A percentile compares a stretch with the other conserved stretches of the same genome.
These are phyloP conservation scores for Penicillium sp. DNA, from an alignment of 2,329 filamentous ascomycete species.

Conservation along the genomic window DNA sequence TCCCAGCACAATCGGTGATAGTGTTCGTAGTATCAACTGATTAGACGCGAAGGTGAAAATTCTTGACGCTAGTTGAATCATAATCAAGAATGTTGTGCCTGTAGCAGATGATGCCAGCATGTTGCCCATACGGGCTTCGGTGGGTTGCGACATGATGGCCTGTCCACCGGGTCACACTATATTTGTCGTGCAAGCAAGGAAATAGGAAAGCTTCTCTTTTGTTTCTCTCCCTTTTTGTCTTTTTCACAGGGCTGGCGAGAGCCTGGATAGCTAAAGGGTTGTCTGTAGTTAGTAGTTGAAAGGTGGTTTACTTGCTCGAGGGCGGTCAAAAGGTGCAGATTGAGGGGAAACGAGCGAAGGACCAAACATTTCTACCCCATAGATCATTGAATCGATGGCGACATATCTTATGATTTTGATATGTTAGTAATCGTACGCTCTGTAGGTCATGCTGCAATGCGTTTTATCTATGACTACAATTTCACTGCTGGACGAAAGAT, in stretches of 20 bases:
- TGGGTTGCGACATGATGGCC: conserved; percentile 27
- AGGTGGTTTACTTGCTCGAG: background rate
- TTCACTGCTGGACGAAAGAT: background rate
- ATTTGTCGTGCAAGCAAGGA: background rate
- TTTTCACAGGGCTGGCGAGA: background rate
- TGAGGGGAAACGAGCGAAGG: background rate
- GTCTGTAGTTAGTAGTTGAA: background rate
- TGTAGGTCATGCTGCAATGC: no score
- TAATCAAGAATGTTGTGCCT: conserved; percentile 83
- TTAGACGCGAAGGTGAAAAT: conserved; percentile 90
- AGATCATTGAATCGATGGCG: no score
- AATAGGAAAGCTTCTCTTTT: background rate
- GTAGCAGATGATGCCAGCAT: conserved; percentile 56
- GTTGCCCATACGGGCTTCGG: conserved; percentile 28
- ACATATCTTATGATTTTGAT: background rate
- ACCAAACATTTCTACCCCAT: background rate
- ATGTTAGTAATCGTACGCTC: background rate
- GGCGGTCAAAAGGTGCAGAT: conserved; percentile 9
- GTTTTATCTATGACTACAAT: background rate
- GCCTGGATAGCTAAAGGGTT: background rate
- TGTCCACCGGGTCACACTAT: background rate
- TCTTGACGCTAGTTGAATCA: conserved; percentile 86
- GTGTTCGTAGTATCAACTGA: conserved; percentile 83
- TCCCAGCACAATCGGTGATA: conserved; percentile 84
- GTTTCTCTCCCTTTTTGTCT: background rate